Percentiles rank a stretch among this genome's conserved stretches.
Evolutionary conservation across 106 monocot genomes (phyloP).

Genomic region (Hemerocallis citrina): DNA sequence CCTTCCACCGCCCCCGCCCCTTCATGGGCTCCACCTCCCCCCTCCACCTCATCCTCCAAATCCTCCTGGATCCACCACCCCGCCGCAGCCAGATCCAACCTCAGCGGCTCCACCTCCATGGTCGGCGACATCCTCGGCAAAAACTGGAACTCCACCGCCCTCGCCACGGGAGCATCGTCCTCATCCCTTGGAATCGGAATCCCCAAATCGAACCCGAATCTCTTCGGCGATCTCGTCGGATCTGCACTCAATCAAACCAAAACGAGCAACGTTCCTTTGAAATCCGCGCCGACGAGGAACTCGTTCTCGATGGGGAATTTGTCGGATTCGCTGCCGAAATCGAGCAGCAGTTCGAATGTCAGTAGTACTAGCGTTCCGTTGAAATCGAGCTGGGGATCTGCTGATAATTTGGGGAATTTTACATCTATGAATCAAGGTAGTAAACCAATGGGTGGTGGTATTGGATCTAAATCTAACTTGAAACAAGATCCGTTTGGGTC

Average conservation of each 20-base stretch:
- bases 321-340: conserved; percentile 67
- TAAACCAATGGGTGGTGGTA: not conserved
- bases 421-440: conserved; percentile 1
- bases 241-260: conserved; percentile 54
- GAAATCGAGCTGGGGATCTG: not conserved
- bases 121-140: conserved; percentile 90
- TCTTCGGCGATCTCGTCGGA: conserved; percentile 90
- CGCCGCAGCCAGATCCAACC: conserved; percentile 23
- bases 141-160: conserved; percentile 50
- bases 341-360: not conserved
- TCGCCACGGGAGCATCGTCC: conserved; percentile 5
- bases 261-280: conserved; percentile 48
- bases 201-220: conserved; percentile 46
- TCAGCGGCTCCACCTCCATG: conserved; percentile 39
- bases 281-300: conserved; percentile 30
- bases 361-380: not conserved
- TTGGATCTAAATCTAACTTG: conserved; percentile 6
- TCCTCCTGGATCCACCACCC: conserved; percentile 75
- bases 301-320: conserved; percentile 20
- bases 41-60: conserved; percentile 13
- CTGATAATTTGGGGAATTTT: conserved; percentile 7
- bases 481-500: conserved; percentile 85
- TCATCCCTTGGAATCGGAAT: conserved; percentile 44
- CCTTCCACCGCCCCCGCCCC: conserved; percentile 9
- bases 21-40: conserved; percentile 16